Evolutionary conservation across 2,329 filamentous ascomycete genomes (phyloP), one percentile per base, ranked within the genome.

Genomic region (Penicillium sp.): DNA sequence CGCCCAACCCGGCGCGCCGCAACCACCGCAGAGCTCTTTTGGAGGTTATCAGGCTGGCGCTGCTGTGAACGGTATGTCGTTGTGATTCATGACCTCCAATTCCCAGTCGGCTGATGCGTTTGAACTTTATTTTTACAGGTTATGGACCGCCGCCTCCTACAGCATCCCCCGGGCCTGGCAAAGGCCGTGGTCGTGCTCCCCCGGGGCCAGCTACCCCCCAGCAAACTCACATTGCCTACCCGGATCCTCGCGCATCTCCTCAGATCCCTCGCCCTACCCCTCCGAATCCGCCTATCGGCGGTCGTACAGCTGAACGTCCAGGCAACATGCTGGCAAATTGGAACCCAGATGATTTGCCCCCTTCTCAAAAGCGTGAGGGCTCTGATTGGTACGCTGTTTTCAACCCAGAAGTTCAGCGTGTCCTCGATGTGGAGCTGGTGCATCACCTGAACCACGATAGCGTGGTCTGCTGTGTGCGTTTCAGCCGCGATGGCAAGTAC

Each of bases 361-460:
- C 87, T 1, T 85, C 90, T 61, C 83, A 90, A 56, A 97, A 97
- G 80, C 91, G 92, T 68, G 87, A 89, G 49, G 88, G 89, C 27
- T 77, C 82, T 37, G 93, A 97, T 68, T 99, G 93, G 93, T 95
- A 95, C 68, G 92, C 89, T 37, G 88, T 97, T 57, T 99, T 96
- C 80, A 96, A 99, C 73, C 90, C 92, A 37, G 82, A 86, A 50
- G 87, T 96, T 31, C 89, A 88, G 55, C 89, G 93, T 51, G 83
- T 90, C 43, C 77, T 99, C 43, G 93, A 99, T 66, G 90, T 99
- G 46, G 90, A 96, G 58, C 80, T 99, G 33, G 86, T 96, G 40
- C 93, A 97, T 74, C 95, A 90, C 49, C 80, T 99, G 45, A 82
- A 84, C 53, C 93, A 99, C 66, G 89, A 95, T 67, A 97, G 92